phyloP scores from a whole-genome alignment of 768 basidiomycete genomes.

The Cystoderma amianthinum region DNA sequence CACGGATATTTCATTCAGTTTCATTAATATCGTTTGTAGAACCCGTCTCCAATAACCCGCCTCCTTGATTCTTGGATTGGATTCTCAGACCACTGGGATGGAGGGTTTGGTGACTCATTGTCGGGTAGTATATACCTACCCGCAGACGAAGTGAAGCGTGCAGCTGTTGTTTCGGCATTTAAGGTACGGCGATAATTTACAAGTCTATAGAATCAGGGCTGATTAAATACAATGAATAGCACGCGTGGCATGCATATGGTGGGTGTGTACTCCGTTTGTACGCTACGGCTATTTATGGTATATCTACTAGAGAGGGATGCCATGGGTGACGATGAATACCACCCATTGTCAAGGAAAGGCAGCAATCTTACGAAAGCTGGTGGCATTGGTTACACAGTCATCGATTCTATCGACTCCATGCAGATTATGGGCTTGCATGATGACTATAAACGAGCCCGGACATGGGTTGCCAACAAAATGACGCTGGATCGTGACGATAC shows the following conservation, averaged over 20 bases:
- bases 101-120: conserved; percentile 10
- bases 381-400: conserved; percentile 84
- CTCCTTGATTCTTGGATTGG: conserved; percentile 31
- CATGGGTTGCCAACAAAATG: conserved; percentile 69
- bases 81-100: conserved; percentile 30
- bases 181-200: conserved; percentile 53
- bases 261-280: conserved; percentile 6
- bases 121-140: conserved; percentile 12
- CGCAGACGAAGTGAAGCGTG: conserved; percentile 57
- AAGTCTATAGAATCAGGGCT: too few relatives aligned
- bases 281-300: conserved; percentile 6
- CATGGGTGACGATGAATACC: conserved; percentile 90
- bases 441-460: conserved; percentile 70
- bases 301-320: conserved; percentile 66
- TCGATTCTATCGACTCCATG: conserved; percentile 85
- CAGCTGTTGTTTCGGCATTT: conserved; percentile 75
- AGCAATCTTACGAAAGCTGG: conserved; percentile 74
- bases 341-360: conserved; percentile 71
- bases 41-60: conserved; percentile 11
- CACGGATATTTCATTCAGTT: not conserved
- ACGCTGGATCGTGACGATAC: conserved; percentile 71
- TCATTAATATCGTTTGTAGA: conserved; percentile 1
- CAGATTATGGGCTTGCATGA: conserved; percentile 76
- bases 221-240: too few relatives aligned
- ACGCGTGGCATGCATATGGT: conserved; percentile 88